These are phyloP conservation scores for Crithidia fasciculata DNA, from an alignment of 208 protist genomes.

Conservation along the genomic window DNA sequence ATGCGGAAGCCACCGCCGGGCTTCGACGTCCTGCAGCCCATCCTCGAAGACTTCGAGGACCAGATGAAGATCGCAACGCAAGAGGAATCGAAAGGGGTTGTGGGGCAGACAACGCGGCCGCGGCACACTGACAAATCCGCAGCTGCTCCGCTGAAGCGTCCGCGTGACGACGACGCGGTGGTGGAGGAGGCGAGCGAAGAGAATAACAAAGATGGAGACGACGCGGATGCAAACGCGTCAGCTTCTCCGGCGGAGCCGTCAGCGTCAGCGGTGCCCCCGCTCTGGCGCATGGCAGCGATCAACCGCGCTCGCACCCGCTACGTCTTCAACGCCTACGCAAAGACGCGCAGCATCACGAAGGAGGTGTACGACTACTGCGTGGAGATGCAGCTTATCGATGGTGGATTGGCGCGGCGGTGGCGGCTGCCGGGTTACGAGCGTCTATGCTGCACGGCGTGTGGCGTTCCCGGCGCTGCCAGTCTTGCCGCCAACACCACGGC, in stretches of 20 bases:
- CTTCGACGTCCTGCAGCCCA: conserved; percentile 67
- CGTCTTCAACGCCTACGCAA: conserved; percentile 71
- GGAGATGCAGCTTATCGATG: conserved; percentile 88
- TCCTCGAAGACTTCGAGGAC: conserved; percentile 73
- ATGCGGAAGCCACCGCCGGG: conserved; percentile 84
- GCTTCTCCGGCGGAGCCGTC: not conserved
- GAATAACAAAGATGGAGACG: not conserved
- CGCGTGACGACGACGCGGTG: conserved; percentile 15
- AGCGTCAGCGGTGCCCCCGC: conserved; percentile 49
- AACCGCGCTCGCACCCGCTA: conserved; percentile 84
- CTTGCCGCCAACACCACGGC: conserved; percentile 51
- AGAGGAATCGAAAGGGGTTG: conserved; percentile 64
- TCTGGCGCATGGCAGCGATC: conserved; percentile 84
- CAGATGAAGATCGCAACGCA: conserved; percentile 76
- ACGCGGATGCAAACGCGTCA: not conserved
- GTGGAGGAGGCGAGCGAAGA: conserved; percentile 9
- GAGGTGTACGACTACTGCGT: conserved; percentile 88
- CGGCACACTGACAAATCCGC: not conserved
- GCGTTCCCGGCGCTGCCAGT: conserved; percentile 68
- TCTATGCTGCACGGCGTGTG: conserved; percentile 85
- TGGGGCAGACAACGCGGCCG: conserved; percentile 44
- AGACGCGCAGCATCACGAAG: conserved; percentile 49
- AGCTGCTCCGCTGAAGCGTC: conserved; percentile 7
- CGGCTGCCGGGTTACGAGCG: conserved; percentile 82
- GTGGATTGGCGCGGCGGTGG: conserved; percentile 76